A percentile compares a stretch with the other conserved stretches of the same genome.
phyloP scores from a whole-genome alignment of 2,329 filamentous ascomycete species.

The Fusarium verticillioides region DNA sequence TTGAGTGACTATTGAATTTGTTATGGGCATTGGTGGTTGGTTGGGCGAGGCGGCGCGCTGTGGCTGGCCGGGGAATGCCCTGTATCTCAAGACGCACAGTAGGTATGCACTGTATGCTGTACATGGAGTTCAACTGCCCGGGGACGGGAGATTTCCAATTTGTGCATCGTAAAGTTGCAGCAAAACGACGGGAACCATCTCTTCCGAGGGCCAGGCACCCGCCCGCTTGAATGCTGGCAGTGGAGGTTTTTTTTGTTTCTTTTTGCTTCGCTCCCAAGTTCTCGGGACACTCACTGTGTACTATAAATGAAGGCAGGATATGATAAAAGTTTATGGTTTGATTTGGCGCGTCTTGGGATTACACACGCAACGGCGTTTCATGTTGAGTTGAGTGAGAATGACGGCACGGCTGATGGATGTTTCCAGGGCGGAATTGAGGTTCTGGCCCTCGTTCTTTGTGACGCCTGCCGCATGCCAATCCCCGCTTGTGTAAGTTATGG shows the following conservation, averaged over 20 bases:
- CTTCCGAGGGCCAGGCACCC: slow-evolving; percentile 28
- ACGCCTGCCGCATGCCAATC: slow-evolving; percentile 29
- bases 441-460: slow-evolving; percentile 21
- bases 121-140: slow-evolving; percentile 2
- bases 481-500: slow-evolving; percentile 7
- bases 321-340: not conserved
- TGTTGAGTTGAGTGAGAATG: slow-evolving; percentile 1
- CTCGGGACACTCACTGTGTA: not conserved
- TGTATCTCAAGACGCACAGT: slow-evolving; percentile 29
- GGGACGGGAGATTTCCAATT: slow-evolving; percentile 19
- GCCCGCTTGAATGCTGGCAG: slow-evolving; percentile 36
- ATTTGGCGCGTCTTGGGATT: not conserved
- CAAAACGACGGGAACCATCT: slow-evolving; percentile 19
- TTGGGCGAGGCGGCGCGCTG: slow-evolving; percentile 24
- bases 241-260: slow-evolving; percentile 23
- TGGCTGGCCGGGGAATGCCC: slow-evolving; percentile 26
- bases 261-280: slow-evolving; percentile 11
- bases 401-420: slow-evolving; percentile 12
- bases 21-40: slow-evolving; percentile 18
- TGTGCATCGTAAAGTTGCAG: slow-evolving; percentile 16
- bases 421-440: slow-evolving; percentile 4
- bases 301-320: not conserved
- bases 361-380: not conserved
- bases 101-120: slow-evolving; percentile 26
- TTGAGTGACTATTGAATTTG: not conserved